Evolutionary conservation across 352 stramenopile species (phyloP).

Genomic region (Globisporangium nunn): DNA sequence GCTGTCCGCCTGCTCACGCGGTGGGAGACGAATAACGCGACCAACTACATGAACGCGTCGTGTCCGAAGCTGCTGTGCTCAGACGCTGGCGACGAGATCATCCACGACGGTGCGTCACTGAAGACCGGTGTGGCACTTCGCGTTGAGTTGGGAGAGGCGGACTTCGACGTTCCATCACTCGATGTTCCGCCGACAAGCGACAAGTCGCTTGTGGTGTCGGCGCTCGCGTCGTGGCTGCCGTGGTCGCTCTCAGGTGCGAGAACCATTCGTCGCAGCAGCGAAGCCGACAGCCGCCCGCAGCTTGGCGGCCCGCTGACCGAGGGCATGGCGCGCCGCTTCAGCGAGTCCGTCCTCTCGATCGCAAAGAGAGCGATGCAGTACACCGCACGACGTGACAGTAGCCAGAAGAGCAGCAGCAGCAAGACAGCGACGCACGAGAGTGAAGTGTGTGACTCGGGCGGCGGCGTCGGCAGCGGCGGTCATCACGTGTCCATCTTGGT

Average conservation of each 20-base stretch:
- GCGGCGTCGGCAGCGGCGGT: constrained; percentile 3
- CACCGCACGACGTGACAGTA: constrained; percentile 21
- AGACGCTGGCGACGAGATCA: constrained; percentile 78
- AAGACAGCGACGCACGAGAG: constrained; percentile 16
- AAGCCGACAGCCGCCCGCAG: constrained; percentile 43
- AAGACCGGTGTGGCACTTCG: constrained; percentile 73
- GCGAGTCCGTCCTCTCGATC: constrained; percentile 54
- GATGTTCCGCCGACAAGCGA: not conserved
- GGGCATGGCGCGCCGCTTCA: constrained; percentile 53
- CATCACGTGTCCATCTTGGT: constrained; percentile 12
- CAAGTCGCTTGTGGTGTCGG: not conserved
- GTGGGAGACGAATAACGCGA: constrained; percentile 78
- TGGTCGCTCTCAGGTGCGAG: constrained; percentile 6
- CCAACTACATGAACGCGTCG: constrained; percentile 61
- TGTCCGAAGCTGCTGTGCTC: constrained; percentile 83
- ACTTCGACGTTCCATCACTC: constrained; percentile 21
- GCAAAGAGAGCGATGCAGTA: constrained; percentile 51
- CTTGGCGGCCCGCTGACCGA: constrained; percentile 57
- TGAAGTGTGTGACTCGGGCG: not conserved
- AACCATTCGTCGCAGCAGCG: constrained; percentile 32
- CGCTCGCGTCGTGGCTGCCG: not conserved
- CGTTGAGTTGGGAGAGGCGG: constrained; percentile 47
- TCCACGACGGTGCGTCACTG: constrained; percentile 71
- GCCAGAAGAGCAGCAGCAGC: constrained; percentile 1
- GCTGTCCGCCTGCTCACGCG: constrained; percentile 59